Evolutionary conservation across 2,329 filamentous ascomycete genomes (phyloP).

Genomic region (Aurifilum marmelostoma): DNA sequence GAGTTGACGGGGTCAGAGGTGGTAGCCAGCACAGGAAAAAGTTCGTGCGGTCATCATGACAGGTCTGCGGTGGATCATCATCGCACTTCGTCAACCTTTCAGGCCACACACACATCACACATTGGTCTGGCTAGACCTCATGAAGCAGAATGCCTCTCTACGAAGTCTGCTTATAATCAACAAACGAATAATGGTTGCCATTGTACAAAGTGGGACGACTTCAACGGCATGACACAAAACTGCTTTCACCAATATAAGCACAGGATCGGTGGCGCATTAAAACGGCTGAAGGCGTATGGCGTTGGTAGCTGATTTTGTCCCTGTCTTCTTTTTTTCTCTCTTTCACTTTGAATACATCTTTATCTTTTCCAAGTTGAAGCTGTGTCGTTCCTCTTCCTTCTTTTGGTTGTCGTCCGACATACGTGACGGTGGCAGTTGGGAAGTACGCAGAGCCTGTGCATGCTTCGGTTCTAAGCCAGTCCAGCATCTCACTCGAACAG

Average conservation of each 20-base stretch:
- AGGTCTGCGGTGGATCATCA: not conserved
- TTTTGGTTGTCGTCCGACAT: not conserved
- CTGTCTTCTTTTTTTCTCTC: not conserved
- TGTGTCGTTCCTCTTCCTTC: not conserved
- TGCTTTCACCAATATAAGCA: not conserved
- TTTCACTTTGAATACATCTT: not conserved
- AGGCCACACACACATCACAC: not conserved
- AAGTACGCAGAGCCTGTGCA: not conserved
- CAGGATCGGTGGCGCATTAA: slow-evolving; percentile 18
- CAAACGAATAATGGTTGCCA: slow-evolving; percentile 2
- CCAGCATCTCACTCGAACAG: not conserved
- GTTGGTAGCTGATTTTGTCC: slow-evolving; percentile 11
- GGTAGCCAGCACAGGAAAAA: not conserved
- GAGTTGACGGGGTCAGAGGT: not conserved
- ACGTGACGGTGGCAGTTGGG: not conserved
- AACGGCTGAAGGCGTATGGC: slow-evolving; percentile 17
- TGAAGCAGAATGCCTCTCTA: not conserved
- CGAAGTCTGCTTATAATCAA: not conserved
- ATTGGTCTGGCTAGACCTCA: not conserved
- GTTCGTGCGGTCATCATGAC: not conserved
- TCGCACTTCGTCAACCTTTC: not conserved
- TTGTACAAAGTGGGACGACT: slow-evolving; percentile 18
- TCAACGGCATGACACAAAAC: slow-evolving; percentile 7
- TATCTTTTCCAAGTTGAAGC: not conserved
- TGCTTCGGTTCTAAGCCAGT: not conserved